Evolutionary conservation across 2,329 filamentous ascomycete genomes (phyloP), one percentile per base, ranked within the genome.

Genomic region (Fusarium guadeloupense): DNA sequence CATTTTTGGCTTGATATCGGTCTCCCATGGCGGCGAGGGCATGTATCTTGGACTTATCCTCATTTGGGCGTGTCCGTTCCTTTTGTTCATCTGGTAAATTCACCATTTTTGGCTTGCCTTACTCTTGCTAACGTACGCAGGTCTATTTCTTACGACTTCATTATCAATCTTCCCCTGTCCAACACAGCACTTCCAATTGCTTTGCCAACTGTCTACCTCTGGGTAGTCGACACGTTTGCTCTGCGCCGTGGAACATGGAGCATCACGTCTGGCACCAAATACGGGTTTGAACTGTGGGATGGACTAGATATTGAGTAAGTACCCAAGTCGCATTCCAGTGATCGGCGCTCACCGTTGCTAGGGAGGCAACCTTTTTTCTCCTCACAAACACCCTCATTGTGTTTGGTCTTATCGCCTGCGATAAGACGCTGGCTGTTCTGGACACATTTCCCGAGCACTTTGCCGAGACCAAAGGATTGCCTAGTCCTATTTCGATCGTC

Each of bases 1-100:
- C 6, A 65, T 78, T 8, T 73, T 73, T 34, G 84, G 83, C 1
- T 74, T 76, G 20, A 2, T 72, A 69, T 33, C 77, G 82, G 54
- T 74, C 85, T 35, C 74, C 68, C n/a, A 74, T 72, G 21, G 78
- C 78, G 78, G 77, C 2, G 73, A 79, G 44, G 83, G 81, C 3
- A 89, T 86, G 10, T 92, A 92, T 68, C 74, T 91, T 40, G 89
- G 89, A 0, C 77, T 92, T 55, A 92, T 93, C 26, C 68, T 92
- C 9, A 76, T 82, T 2, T 92, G 89, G 89, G 87, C 87, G 0
- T 80, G 81, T 41, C 88, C 89, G 1, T 87, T 92, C 64, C 71
- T 88, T 16, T 73, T 90, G 10, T 73, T 91, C 4, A 28, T 65
- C 42, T 69, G 67, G 65, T 68, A 54, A 40, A 23, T 4, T 5